Evolutionary conservation across 768 basidiomycete genomes (phyloP).

Genomic region (Kwoniella botswanensis): DNA sequence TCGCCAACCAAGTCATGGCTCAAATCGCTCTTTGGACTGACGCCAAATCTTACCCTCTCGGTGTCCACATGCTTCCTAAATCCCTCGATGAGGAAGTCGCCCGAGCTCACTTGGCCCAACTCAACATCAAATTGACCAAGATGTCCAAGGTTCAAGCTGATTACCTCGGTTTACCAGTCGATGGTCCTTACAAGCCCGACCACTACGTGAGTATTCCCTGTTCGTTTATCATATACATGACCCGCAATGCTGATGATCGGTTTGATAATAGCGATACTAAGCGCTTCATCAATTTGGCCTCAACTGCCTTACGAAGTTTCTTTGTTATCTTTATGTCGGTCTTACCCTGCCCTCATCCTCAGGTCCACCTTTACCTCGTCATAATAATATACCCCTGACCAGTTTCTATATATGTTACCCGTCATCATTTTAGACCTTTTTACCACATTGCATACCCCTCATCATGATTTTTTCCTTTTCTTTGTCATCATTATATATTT

Average conservation of each 20-base stretch:
- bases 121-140: conserved; percentile 89
- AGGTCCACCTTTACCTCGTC: not conserved
- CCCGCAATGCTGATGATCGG: not conserved
- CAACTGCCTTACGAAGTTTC: conserved; percentile 42
- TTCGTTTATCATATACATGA: not conserved
- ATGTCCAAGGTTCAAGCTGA: conserved; percentile 70
- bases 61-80: conserved; percentile 98
- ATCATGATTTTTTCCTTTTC: conserved; percentile 10
- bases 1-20: conserved; percentile 96
- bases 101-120: conserved; percentile 85
- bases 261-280: conserved; percentile 35
- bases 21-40: conserved; percentile 98
- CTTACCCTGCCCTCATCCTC: not conserved
- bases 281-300: conserved; percentile 35
- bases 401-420: conserved; percentile 23
- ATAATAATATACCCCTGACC: conserved; percentile 23
- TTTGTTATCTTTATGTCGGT: conserved; percentile 11
- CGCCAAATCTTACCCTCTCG: conserved; percentile 87
- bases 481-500: conserved; percentile 14
- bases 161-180: conserved; percentile 87
- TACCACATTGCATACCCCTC: conserved; percentile 19
- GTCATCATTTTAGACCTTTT: conserved; percentile 13
- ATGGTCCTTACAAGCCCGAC: conserved; percentile 77
- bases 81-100: conserved; percentile 99
- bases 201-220: conserved; percentile 63